Evolutionary conservation across 805 yeast species (phyloP).

Genomic region (Ogataea wickerhamii): DNA sequence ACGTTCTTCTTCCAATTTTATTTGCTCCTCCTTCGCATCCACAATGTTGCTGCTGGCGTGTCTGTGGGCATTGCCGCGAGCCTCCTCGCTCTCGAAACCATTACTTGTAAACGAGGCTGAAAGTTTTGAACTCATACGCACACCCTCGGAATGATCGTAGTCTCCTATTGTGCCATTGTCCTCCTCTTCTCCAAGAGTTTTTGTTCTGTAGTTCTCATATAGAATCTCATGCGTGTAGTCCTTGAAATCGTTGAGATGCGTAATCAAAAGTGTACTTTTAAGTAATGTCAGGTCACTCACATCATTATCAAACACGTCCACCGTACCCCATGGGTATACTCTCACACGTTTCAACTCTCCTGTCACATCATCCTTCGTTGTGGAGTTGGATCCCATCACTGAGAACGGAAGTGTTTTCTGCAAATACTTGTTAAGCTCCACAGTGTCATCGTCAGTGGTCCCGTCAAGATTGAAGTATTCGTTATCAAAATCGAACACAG

Average conservation of each 20-base stretch:
- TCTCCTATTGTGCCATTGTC: constrained; percentile 7
- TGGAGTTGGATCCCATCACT: constrained; percentile 54
- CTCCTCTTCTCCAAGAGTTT: constrained; percentile 28
- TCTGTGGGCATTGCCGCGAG: constrained; percentile 1
- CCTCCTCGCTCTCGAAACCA: constrained; percentile 4
- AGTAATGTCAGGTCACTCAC: constrained; percentile 76
- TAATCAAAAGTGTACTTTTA: constrained; percentile 73
- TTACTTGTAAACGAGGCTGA: constrained; percentile 13
- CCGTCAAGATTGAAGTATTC: constrained; percentile 41
- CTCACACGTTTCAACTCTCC: constrained; percentile 46
- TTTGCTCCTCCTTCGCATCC: constrained; percentile 73
- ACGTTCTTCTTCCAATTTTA: constrained; percentile 84
- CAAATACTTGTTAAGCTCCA: constrained; percentile 35
- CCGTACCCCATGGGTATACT: constrained; percentile 66
- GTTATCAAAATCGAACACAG: constrained; percentile 73
- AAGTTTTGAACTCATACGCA: constrained; percentile 7
- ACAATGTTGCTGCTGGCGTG: constrained; percentile 4
- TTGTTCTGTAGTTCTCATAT: constrained; percentile 88
- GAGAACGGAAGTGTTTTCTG: constrained; percentile 59
- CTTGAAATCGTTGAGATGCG: constrained; percentile 84
- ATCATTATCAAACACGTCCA: constrained; percentile 57
- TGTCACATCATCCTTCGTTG: constrained; percentile 31
- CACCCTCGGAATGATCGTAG: not conserved
- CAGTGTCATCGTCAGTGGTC: constrained; percentile 28
- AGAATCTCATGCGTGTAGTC: constrained; percentile 83